These are phyloP conservation scores for Hypoxylon rickii DNA, from an alignment of 495 filamentous ascomycete genomes.

Conservation along the genomic window DNA sequence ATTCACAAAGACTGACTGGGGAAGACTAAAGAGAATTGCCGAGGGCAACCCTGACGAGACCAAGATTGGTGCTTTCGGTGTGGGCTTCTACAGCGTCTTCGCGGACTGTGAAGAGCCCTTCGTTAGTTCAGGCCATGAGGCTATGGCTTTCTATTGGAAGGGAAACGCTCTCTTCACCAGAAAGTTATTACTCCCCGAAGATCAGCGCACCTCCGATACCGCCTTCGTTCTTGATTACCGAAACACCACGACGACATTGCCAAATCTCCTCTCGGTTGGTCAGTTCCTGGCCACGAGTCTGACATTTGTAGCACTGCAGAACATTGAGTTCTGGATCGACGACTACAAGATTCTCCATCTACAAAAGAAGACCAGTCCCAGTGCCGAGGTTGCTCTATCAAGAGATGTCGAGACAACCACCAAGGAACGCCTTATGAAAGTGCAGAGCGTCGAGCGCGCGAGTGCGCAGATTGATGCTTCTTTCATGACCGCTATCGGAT, in stretches of 20 bases:
- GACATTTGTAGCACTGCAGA: conserved; percentile 89
- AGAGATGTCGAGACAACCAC: conserved; percentile 80
- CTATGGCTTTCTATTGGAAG: conserved; percentile 99
- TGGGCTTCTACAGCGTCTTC: conserved; percentile 98
- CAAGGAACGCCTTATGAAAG: conserved; percentile 81
- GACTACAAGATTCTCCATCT: conserved; percentile 78
- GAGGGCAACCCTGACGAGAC: conserved; percentile 98
- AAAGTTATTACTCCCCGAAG: conserved; percentile 68
- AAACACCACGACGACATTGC: conserved; percentile 81
- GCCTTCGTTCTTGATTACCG: conserved; percentile 92
- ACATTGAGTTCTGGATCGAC: conserved; percentile 89
- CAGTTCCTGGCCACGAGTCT: conserved; percentile 94
- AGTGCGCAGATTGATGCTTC: conserved; percentile 87
- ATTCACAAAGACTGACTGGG: conserved; percentile 90
- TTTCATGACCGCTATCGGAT: conserved; percentile 88
- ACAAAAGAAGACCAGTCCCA: conserved; percentile 81
- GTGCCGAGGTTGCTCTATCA: conserved; percentile 71
- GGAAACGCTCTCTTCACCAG: conserved; percentile 91
- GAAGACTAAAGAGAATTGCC: conserved; percentile 90
- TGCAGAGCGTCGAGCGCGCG: conserved; percentile 72
- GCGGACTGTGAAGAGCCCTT: conserved; percentile 98
- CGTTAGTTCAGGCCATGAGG: conserved; percentile 84
- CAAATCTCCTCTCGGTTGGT: conserved; percentile 79
- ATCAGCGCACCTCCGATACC: conserved; percentile 68
- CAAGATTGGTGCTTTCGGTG: conserved; percentile 98